phyloP scores from a whole-genome alignment of 768 basidiomycete genomes.

The Boletus subcaerulescens region DNA sequence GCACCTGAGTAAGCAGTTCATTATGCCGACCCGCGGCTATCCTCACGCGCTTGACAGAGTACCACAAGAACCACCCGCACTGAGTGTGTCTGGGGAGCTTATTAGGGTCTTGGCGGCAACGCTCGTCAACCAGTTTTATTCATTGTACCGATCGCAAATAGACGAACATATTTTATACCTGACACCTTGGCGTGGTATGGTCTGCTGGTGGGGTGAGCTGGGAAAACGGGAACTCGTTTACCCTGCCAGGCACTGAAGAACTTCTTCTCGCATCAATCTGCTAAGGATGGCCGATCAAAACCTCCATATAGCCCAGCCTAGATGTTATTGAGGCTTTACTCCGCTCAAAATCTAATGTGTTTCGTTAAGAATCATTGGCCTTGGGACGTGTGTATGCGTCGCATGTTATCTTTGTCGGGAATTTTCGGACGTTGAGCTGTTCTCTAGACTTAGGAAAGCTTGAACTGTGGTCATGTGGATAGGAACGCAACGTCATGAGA shows the following conservation, averaged over 20 bases:
- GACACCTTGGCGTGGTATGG: not conserved
- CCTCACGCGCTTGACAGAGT: slow-evolving; percentile 50
- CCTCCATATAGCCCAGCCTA: not conserved
- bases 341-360: not conserved
- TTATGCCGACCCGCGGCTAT: not conserved
- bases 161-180: slow-evolving; percentile 19
- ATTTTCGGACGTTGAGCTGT: not conserved
- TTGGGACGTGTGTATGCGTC: not conserved
- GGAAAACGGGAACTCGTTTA: not conserved
- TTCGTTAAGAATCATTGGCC: not conserved
- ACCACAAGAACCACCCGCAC: slow-evolving; percentile 91
- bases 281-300: not conserved
- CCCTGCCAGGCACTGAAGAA: not conserved
- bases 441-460: no score
- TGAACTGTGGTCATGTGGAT: slow-evolving; percentile 1
- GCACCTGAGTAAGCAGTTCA: slow-evolving; percentile 70
- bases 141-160: slow-evolving; percentile 26
- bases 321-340: not conserved
- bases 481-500: slow-evolving; percentile 1
- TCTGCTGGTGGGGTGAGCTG: slow-evolving; percentile 3
- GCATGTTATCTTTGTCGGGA: not conserved
- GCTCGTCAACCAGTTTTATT: slow-evolving; percentile 9
- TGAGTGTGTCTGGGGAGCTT: slow-evolving; percentile 32
- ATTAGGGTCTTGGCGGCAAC: not conserved
- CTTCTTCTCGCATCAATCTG: not conserved